These are phyloP conservation scores for Conticribra guillardii DNA, from an alignment of 108 stramenopile species.

Conservation along the genomic window DNA sequence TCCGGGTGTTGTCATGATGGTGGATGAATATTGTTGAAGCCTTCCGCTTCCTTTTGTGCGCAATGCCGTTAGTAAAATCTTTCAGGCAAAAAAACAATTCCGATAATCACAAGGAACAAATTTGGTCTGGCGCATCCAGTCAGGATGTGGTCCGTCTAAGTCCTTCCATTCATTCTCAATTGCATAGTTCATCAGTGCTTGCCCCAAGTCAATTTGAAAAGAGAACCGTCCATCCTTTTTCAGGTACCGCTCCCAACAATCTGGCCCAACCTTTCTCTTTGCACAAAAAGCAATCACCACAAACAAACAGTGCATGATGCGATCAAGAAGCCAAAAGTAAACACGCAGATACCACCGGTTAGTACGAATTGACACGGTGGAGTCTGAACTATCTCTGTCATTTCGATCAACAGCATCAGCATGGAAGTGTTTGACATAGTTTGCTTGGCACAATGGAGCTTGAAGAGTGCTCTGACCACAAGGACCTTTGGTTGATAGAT, in stretches of 20 bases:
- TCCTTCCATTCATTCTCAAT: constrained; percentile 20
- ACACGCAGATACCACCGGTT: neutral
- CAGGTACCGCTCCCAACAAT: neutral
- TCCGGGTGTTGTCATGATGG: no score
- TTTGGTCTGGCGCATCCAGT: constrained; percentile 12
- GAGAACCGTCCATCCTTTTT: constrained; percentile 5
- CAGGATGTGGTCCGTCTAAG: neutral
- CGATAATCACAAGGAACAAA: constrained; percentile 24
- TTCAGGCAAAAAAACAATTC: constrained; percentile 26
- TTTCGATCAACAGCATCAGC: neutral
- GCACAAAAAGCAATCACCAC: neutral
- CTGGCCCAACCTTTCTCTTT: neutral
- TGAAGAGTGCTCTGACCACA: neutral
- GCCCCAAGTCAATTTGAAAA: constrained; percentile 20
- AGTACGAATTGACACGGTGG: neutral
- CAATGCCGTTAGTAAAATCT: neutral
- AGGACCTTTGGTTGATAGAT: neutral
- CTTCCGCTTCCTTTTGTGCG: neutral
- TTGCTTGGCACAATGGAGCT: neutral
- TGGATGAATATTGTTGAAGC: neutral
- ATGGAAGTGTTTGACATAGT: neutral
- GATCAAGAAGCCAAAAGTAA: neutral
- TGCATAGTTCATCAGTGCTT: constrained; percentile 21
- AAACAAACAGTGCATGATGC: neutral
- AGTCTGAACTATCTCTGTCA: neutral